phyloP scores from a whole-genome alignment of 441 rosid genomes.

The Dalechampia spathulata region DNA sequence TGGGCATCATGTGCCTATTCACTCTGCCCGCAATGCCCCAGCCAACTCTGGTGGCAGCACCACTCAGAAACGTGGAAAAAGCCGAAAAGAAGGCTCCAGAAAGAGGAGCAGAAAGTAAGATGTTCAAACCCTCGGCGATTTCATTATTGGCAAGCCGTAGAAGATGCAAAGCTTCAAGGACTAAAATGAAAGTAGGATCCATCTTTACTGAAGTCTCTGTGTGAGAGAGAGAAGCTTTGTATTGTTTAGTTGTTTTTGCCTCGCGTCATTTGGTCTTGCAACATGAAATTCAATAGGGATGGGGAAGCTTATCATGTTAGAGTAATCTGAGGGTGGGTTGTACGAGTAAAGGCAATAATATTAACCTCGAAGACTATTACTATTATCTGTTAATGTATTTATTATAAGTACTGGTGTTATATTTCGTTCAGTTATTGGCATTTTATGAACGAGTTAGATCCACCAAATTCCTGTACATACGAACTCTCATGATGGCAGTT shows the following conservation, averaged over 20 bases:
- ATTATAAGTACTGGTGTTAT: too few relatives aligned
- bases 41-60: constrained; percentile 27
- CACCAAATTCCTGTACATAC: too few relatives aligned
- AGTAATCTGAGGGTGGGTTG: too few relatives aligned
- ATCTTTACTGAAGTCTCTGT: constrained; percentile 6
- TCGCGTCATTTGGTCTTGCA: background rate
- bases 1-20: constrained; percentile 62
- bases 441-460: too few relatives aligned
- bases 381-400: too few relatives aligned
- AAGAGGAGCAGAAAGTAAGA: constrained; percentile 42
- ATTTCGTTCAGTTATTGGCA: too few relatives aligned
- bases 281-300: background rate
- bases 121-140: background rate
- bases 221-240: too few relatives aligned
- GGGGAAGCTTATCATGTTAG: background rate
- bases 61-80: constrained; percentile 21
- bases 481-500: too few relatives aligned
- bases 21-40: constrained; percentile 26
- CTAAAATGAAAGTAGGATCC: constrained; percentile 30
- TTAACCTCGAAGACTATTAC: too few relatives aligned
- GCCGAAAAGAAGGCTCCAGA: constrained; percentile 25
- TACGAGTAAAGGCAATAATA: too few relatives aligned
- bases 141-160: constrained; percentile 22
- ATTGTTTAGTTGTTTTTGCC: background rate
- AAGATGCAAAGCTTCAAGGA: constrained; percentile 54